phyloP scores from a whole-genome alignment of 1,139 yeast species.

The Starmera stellimalicola region DNA sequence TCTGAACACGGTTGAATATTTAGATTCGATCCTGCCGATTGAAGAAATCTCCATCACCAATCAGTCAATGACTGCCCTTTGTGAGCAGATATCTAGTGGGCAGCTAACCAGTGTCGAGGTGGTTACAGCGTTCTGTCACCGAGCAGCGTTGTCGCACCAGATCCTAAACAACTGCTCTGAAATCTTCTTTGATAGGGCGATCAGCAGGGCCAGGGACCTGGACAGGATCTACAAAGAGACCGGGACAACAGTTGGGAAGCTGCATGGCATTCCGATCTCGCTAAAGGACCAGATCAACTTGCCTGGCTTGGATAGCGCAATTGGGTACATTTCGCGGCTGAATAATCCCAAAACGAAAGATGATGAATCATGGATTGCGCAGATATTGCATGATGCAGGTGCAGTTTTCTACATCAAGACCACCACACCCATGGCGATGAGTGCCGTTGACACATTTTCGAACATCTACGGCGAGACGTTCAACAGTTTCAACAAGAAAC shows the following conservation, averaged over 20 bases:
- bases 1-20: conserved; percentile 1
- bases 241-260: conserved; percentile 40
- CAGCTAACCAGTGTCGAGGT: conserved; percentile 21
- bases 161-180: conserved; percentile 35
- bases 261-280: conserved; percentile 65
- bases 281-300: conserved; percentile 43
- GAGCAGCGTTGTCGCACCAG: conserved; percentile 40
- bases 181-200: conserved; percentile 29
- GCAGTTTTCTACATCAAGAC: conserved; percentile 49
- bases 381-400: conserved; percentile 34
- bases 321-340: conserved; percentile 36
- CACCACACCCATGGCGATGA: conserved; percentile 48
- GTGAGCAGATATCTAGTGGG: conserved; percentile 16
- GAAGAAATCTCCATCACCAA: conserved; percentile 4
- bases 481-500: conserved; percentile 33
- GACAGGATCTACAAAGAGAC: conserved; percentile 29
- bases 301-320: conserved; percentile 35
- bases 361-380: conserved; percentile 33
- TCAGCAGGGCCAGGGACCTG: conserved; percentile 34
- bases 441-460: conserved; percentile 37
- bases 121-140: conserved; percentile 25
- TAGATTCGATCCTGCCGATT: conserved; percentile 5
- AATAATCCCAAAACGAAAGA: conserved; percentile 23
- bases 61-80: conserved; percentile 2
- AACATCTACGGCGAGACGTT: conserved; percentile 37